These are phyloP conservation scores for Gentiana dahurica DNA, from an alignment of 257 asterid genomes.

Conservation along the genomic window DNA sequence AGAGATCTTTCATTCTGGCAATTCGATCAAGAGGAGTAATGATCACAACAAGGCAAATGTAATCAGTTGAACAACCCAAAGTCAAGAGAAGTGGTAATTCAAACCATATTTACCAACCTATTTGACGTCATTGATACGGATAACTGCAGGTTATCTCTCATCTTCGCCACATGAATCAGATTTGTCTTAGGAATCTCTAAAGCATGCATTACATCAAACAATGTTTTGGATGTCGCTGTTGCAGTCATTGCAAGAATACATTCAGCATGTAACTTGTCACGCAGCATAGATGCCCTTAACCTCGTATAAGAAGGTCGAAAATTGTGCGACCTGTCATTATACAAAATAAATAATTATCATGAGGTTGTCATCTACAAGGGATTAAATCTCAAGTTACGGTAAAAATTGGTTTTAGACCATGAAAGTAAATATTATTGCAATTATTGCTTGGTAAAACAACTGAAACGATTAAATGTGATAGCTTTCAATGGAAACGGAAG, in stretches of 20 bases:
- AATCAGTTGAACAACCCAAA: conserved; percentile 3
- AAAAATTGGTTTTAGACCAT: too few relatives aligned
- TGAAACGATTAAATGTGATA: not conserved
- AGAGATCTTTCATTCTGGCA: conserved; percentile 65
- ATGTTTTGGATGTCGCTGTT: conserved; percentile 77
- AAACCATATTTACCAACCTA: conserved; percentile 34
- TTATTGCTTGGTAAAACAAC: too few relatives aligned
- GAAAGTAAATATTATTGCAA: too few relatives aligned
- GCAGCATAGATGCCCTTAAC: conserved; percentile 79
- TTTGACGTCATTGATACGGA: conserved; percentile 60
- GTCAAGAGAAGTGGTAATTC: conserved; percentile 2
- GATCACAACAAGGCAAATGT: not conserved
- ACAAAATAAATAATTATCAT: conserved; percentile 4
- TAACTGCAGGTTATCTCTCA: conserved; percentile 83
- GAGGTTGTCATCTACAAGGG: not conserved
- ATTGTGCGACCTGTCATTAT: conserved; percentile 86
- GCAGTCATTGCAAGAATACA: conserved; percentile 98
- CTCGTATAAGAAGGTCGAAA: conserved; percentile 99
- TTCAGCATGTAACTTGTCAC: conserved; percentile 57
- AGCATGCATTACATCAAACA: conserved; percentile 64
- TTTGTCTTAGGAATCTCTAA: conserved; percentile 66
- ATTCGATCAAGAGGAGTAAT: not conserved
- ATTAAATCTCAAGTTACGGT: too few relatives aligned
- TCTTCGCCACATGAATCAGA: conserved; percentile 56
- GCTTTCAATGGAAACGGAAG: not conserved